Conservation (phyloP, 1,284 basidiomycete species). For the Taiwanofungus camphoratus region DNA sequence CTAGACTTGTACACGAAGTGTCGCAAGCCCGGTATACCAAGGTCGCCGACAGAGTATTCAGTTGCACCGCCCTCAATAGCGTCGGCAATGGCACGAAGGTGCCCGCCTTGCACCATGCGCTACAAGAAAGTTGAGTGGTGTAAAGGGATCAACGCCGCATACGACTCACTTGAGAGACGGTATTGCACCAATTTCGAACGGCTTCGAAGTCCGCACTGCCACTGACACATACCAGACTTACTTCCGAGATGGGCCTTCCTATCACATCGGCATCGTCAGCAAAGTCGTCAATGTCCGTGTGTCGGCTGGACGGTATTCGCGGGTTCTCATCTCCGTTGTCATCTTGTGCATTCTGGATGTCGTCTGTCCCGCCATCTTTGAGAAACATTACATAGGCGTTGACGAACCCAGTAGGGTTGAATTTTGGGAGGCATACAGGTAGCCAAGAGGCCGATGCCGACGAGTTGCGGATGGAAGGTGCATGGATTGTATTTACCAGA, state of each 20-base stretch:
- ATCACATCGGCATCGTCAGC: slow-evolving; percentile 17
- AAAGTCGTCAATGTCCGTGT: neutral
- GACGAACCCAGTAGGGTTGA: slow-evolving; percentile 86
- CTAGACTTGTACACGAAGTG: slow-evolving; percentile 96
- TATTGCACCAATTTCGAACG: slow-evolving; percentile 66
- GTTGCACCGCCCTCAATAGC: slow-evolving; percentile 45
- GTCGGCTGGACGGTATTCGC: neutral
- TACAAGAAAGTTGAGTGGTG: slow-evolving; percentile 23
- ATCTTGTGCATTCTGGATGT: neutral
- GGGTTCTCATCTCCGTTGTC: neutral
- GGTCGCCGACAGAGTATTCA: slow-evolving; percentile 60
- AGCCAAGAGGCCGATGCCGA: slow-evolving; percentile 86
- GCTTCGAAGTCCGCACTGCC: slow-evolving; percentile 65
- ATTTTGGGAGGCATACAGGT: slow-evolving; percentile 94
- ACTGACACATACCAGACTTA: slow-evolving; percentile 63
- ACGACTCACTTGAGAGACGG: slow-evolving; percentile 50
- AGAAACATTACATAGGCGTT: slow-evolving; percentile 88
- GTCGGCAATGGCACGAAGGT: slow-evolving; percentile 43
- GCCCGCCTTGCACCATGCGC: slow-evolving; percentile 59
- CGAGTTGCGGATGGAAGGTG: slow-evolving; percentile 62
- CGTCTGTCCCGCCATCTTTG: slow-evolving; percentile 14
- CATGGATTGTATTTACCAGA: slow-evolving; percentile 75
- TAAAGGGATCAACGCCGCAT: neutral
- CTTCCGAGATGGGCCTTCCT: slow-evolving; percentile 24
- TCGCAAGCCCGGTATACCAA: slow-evolving; percentile 82